Base-by-base conservation (phyloP, 1,284 basidiomycete genomes). In the Cutaneotrichosporon curvatum region DNA sequence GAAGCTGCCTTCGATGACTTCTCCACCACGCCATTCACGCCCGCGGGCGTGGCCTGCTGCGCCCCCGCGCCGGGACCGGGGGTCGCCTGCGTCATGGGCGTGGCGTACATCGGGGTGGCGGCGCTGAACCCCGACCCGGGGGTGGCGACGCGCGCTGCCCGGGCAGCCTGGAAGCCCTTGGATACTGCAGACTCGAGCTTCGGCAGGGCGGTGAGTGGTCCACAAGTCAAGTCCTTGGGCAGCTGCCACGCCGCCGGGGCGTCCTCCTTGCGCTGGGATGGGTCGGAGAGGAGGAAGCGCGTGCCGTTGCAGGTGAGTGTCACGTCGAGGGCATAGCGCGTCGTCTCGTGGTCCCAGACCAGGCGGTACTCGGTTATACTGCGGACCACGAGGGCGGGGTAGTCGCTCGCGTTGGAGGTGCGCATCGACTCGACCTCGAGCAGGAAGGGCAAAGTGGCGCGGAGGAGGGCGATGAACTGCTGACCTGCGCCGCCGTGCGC, bases 361-460 rank as follows among this genome's bases (percentile, higher is more conserved):
- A 66, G 44, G 10, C 60, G 51, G 39, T 56, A 66, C 23, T 56
- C 49, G 11, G 45, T 42, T 4, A 62, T 57, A 12, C 45, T 50
- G 18, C 53, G 48, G 7, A 61, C 51, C 20, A 61, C 57, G 2
- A 61, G 47, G 9, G 40, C 38, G 0, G 60, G 59, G 35, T 40
- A 50, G 18, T 53, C 48, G 25, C 19, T 30, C 23, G 42, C 49
- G n/a, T 19, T 15, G 25, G 50, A 40, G 4, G 45, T n/a, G 16
- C 48, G 42, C 16, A 60, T 38, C 4, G 45, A 2, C 32, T 59
- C 56, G 15, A 53, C 44, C 39, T 59, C 58, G 3, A 57, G 47
- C 4, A 68, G 37, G 14, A 68, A 48, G 1, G 66, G 66, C 5
- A 68, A 51, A 2, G 64, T 65, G 8, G 55, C 49, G 16, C 61